Conservation (phyloP, 805 yeast genomes). For the Starmerella stellata region DNA sequence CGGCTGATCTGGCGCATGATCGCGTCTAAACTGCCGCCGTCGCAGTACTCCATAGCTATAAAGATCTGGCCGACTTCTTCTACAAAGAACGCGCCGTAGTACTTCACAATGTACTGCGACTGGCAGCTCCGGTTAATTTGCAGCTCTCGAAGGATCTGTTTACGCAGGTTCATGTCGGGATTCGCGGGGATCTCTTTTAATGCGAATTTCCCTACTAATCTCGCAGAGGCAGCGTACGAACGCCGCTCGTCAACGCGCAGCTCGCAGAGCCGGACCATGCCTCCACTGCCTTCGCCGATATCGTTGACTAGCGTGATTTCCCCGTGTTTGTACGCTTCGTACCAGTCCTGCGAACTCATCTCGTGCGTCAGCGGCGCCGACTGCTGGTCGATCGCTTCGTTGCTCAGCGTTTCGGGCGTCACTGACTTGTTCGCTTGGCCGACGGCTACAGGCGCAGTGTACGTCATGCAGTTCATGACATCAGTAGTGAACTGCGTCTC, state of each 20-base stretch:
- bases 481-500: constrained; percentile 11
- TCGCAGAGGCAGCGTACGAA: constrained; percentile 4
- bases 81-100: constrained; percentile 79
- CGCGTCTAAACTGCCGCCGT: constrained; percentile 77
- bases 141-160: constrained; percentile 76
- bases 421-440: background rate
- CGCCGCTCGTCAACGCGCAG: constrained; percentile 23
- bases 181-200: constrained; percentile 55
- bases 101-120: constrained; percentile 71
- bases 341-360: constrained; percentile 14
- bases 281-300: constrained; percentile 91
- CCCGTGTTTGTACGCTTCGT: constrained; percentile 6
- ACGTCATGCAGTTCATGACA: constrained; percentile 10
- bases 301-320: constrained; percentile 48
- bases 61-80: constrained; percentile 64
- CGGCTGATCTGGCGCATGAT: constrained; percentile 60
- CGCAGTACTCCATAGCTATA: constrained; percentile 96
- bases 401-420: background rate
- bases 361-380: constrained; percentile 1
- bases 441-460: constrained; percentile 2
- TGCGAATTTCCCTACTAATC: constrained; percentile 47
- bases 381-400: background rate
- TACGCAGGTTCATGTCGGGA: constrained; percentile 71
- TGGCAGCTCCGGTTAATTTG: constrained; percentile 71
- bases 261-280: constrained; percentile 66